Base-by-base conservation (phyloP, 495 filamentous ascomycete genomes). In the Trichoderma asperelloides region DNA sequence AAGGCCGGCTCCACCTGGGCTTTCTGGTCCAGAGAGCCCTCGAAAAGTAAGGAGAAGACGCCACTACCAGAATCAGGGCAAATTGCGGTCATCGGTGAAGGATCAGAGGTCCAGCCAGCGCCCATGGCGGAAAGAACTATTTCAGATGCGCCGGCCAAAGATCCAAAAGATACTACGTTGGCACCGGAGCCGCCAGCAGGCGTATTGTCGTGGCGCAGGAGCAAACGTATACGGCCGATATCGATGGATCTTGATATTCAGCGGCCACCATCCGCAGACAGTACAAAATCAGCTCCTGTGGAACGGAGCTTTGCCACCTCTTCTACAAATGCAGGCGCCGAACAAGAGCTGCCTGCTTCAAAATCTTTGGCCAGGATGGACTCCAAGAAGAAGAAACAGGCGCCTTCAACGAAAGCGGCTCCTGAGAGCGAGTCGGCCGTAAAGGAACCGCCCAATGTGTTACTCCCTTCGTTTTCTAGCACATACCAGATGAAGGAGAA, bases 1-100 rank as follows among this genome's bases (percentile, higher is more conserved):
- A 76, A 74, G 39, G 85, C 81, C 68, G 83, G 88, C 23, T 90
- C 90, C 8, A 90, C 88, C 1, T 96, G 91, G 91, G 91, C 88
- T 0, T 96, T 96, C 69, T 96, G 90, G 90, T 91, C 89, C 8
- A 86, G 84, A 66, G 90, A 91, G 21, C 76, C 82, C 23, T 71
- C 84, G 11, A 65, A 80, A 2, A 73, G 72, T 28, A 77, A 81
- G 43, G 75, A 73, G 49, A 28, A 69, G 4, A 45, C 60, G 0
- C 16, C 66, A 39, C 49, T 67, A 8, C 72, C 78, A 12, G 83
- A 89, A 70, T 72, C 84, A 37, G 88, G 89, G 3, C 87, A 94
- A 72, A 76, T 92, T 15, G 86, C 88, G 13, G 81, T 91, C n/a
- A 84, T 84, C 25, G 86, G 88, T 16, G 86, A 89, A 41, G 79